phyloP scores from a whole-genome alignment of 352 stramenopile species.

The Blastocystis sp. region DNA sequence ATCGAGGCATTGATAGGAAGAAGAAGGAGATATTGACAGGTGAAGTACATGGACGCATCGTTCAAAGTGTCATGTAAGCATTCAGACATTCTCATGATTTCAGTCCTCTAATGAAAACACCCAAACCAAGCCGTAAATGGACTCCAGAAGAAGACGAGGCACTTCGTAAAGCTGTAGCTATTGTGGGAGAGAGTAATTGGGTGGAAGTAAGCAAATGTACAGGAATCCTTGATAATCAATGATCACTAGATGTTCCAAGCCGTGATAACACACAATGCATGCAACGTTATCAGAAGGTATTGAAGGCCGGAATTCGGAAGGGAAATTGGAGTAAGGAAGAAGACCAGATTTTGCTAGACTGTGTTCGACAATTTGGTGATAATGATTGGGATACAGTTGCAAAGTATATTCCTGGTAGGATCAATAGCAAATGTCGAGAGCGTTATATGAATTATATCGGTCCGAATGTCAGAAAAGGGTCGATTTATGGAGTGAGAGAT shows the following conservation, averaged over 20 bases:
- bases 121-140: neutral
- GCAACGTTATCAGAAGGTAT: conserved; percentile 41
- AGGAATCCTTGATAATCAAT: neutral
- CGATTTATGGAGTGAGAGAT: neutral
- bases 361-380: conserved; percentile 65
- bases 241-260: neutral
- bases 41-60: neutral
- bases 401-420: conserved; percentile 64
- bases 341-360: neutral
- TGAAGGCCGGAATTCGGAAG: conserved; percentile 17
- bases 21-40: conserved; percentile 30
- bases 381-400: conserved; percentile 77
- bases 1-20: neutral
- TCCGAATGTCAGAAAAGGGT: conserved; percentile 69
- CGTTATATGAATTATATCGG: conserved; percentile 81
- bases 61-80: conserved; percentile 11
- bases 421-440: conserved; percentile 70
- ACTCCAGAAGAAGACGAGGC: conserved; percentile 1
- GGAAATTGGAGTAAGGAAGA: conserved; percentile 30
- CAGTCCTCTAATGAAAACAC: neutral
- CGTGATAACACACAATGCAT: conserved; percentile 44
- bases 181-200: neutral
- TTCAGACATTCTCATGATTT: neutral
- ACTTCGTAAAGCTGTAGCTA: neutral
- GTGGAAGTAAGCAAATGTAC: conserved; percentile 28